phyloP scores from a whole-genome alignment of 768 basidiomycete genomes.

The Lentinula aciculospora region DNA sequence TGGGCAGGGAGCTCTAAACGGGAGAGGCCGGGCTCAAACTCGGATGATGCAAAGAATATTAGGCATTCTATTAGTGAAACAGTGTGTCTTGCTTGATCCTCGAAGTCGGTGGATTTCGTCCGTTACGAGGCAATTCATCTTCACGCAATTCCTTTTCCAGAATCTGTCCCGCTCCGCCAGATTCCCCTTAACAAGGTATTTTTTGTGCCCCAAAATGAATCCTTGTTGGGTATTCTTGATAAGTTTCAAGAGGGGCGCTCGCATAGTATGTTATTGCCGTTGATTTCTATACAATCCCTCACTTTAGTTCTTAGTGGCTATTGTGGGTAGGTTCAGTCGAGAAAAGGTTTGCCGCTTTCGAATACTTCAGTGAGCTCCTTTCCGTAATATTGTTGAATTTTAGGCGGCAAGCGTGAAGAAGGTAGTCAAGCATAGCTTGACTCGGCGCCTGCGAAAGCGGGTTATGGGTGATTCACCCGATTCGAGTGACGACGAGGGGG shows the following conservation, averaged over 20 bases:
- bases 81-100: constrained; percentile 84
- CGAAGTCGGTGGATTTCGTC: constrained; percentile 42
- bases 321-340: constrained; percentile 72
- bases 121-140: not conserved
- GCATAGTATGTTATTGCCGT: constrained; percentile 38
- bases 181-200: constrained; percentile 85
- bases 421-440: constrained; percentile 74
- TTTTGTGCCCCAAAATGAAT: constrained; percentile 81
- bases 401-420: constrained; percentile 77
- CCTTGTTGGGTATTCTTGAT: constrained; percentile 79
- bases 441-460: constrained; percentile 68
- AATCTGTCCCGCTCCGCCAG: constrained; percentile 76
- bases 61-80: constrained; percentile 84
- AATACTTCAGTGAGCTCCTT: not conserved
- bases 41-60: constrained; percentile 75
- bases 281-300: not conserved
- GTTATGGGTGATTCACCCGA: constrained; percentile 70
- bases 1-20: constrained; percentile 10
- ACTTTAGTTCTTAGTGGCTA: constrained; percentile 47
- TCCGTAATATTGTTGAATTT: not conserved
- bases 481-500: constrained; percentile 34
- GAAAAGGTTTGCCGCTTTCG: constrained; percentile 38
- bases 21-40: constrained; percentile 23
- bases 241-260: constrained; percentile 87
- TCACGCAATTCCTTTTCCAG: constrained; percentile 25